Conservation (phyloP, 441 rosid species). For the Biscutella laevigata region DNA sequence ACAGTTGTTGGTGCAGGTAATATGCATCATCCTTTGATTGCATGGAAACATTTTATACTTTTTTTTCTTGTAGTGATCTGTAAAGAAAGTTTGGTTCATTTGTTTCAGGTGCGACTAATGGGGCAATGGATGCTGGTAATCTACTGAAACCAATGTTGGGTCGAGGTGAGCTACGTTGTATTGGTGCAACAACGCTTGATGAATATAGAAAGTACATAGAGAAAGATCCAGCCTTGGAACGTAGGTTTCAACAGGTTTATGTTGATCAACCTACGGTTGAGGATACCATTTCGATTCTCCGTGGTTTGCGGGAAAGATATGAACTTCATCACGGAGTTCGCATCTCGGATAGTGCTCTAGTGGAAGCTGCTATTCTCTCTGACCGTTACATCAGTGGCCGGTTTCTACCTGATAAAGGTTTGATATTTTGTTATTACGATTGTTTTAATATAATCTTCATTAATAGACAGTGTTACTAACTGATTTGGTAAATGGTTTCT, state of each 20-base stretch:
- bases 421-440: slow-evolving; percentile 11
- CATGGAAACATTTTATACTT: background rate
- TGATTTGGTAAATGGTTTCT: slow-evolving; percentile 26
- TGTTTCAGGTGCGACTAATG: slow-evolving; percentile 83
- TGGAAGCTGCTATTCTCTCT: slow-evolving; percentile 86
- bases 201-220: slow-evolving; percentile 85
- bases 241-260: slow-evolving; percentile 92
- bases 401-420: slow-evolving; percentile 96
- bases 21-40: slow-evolving; percentile 18
- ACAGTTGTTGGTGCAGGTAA: slow-evolving; percentile 90
- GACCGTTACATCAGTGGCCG: slow-evolving; percentile 91
- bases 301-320: slow-evolving; percentile 85
- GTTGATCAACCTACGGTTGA: slow-evolving; percentile 91
- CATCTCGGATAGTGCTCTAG: slow-evolving; percentile 89
- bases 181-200: slow-evolving; percentile 91
- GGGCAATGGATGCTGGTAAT: slow-evolving; percentile 97
- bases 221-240: slow-evolving; percentile 94
- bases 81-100: background rate
- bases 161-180: slow-evolving; percentile 78
- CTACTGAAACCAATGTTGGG: slow-evolving; percentile 95
- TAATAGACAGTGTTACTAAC: background rate
- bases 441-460: background rate
- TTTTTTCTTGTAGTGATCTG: background rate
- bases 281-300: slow-evolving; percentile 74
- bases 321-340: slow-evolving; percentile 95